Conservation (phyloP, 371 early-diverging fungal genomes). For the Coemansia sp. region DNA sequence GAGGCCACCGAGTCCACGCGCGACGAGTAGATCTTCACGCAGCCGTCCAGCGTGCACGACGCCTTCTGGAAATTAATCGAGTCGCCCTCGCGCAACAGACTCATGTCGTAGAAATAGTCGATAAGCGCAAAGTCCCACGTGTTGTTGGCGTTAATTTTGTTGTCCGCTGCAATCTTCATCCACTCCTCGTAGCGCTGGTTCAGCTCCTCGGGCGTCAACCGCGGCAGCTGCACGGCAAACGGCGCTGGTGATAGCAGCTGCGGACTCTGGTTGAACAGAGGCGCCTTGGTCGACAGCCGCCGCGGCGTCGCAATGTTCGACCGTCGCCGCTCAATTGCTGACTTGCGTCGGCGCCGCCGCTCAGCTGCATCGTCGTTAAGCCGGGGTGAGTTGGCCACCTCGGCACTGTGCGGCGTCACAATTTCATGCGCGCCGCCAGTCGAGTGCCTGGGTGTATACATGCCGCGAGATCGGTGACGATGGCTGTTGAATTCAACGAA, state of each 20-base stretch:
- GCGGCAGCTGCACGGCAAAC: constrained; percentile 52
- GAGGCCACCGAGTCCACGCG: constrained; percentile 98
- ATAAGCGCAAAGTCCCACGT: constrained; percentile 98
- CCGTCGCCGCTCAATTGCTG: constrained; percentile 49
- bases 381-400: constrained; percentile 33
- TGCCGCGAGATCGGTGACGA: neutral
- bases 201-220: constrained; percentile 53
- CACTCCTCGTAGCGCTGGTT: constrained; percentile 84
- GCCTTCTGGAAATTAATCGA: constrained; percentile 99
- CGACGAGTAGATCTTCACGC: constrained; percentile 98
- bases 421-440: constrained; percentile 15
- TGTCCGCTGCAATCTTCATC: constrained; percentile 97
- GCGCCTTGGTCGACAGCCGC: constrained; percentile 24
- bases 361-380: constrained; percentile 53
- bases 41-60: constrained; percentile 98
- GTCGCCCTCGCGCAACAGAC: constrained; percentile 89
- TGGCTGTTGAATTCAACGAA: neutral
- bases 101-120: constrained; percentile 98
- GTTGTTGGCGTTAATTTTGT: constrained; percentile 97
- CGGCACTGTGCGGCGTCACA: constrained; percentile 38
- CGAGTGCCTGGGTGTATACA: constrained; percentile 44
- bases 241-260: constrained; percentile 37
- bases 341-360: constrained; percentile 51
- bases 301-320: constrained; percentile 50
- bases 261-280: constrained; percentile 41